Conservation (phyloP, 768 basidiomycete species). For the Cyclocybe cylindracea region DNA sequence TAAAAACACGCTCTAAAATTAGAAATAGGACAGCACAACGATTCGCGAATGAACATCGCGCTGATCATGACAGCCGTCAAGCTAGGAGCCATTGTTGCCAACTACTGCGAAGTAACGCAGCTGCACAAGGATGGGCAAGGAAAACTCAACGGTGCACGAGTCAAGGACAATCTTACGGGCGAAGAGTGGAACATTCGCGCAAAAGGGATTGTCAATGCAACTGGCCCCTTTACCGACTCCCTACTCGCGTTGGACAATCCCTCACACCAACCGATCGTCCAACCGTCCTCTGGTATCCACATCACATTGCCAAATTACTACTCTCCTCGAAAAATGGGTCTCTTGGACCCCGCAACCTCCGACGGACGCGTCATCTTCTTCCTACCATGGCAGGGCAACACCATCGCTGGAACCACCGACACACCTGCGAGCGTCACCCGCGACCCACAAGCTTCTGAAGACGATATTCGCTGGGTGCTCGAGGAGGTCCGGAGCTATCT, state of each 20-base stretch:
- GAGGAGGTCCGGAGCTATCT: constrained; percentile 92
- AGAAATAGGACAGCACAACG: constrained; percentile 95
- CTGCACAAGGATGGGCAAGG: constrained; percentile 70
- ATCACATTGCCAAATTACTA: constrained; percentile 98
- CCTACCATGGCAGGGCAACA: constrained; percentile 97
- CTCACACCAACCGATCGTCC: constrained; percentile 81
- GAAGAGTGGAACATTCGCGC: constrained; percentile 81
- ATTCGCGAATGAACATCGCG: constrained; percentile 97
- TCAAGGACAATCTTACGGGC: constrained; percentile 83
- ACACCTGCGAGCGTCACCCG: constrained; percentile 68
- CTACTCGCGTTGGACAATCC: constrained; percentile 82
- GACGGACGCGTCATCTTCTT: constrained; percentile 99
- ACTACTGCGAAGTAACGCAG: constrained; percentile 84
- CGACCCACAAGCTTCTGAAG: constrained; percentile 83
- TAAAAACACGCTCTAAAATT: too few species aligned
- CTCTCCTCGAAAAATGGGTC: constrained; percentile 91
- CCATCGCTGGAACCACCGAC: constrained; percentile 97
- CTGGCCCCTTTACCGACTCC: constrained; percentile 90
- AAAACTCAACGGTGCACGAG: constrained; percentile 70
- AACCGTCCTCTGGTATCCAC: constrained; percentile 91
- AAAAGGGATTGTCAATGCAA: constrained; percentile 93
- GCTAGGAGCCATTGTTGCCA: constrained; percentile 83
- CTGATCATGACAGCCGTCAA: constrained; percentile 94
- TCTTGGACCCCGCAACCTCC: constrained; percentile 92
- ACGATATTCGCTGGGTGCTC: constrained; percentile 96